These are phyloP conservation scores for Pseudocercospora vitis DNA, from an alignment of 2,329 filamentous ascomycete genomes.

Conservation along the genomic window DNA sequence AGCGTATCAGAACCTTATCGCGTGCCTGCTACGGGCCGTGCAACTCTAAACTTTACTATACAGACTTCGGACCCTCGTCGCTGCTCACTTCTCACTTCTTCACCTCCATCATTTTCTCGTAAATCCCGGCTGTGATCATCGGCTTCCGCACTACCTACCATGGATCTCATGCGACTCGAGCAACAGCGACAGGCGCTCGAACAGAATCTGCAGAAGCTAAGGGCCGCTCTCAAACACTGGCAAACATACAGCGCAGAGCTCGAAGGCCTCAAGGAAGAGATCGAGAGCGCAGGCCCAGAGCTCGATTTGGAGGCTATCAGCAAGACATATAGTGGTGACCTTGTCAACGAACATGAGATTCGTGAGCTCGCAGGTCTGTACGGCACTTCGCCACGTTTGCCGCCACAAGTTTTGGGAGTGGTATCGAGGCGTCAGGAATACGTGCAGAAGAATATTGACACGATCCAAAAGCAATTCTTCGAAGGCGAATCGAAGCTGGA, in stretches of 20 bases:
- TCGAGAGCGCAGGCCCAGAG: conserved; percentile 53
- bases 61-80: too few relatives aligned
- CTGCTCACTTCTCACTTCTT: background rate
- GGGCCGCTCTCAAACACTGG: conserved; percentile 80
- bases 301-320: conserved; percentile 47
- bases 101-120: background rate
- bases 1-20: background rate
- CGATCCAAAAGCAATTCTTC: conserved; percentile 71
- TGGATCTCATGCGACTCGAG: conserved; percentile 66
- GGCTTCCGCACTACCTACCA: conserved; percentile 36
- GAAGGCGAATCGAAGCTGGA: conserved; percentile 68
- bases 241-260: conserved; percentile 90
- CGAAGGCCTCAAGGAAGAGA: conserved; percentile 80
- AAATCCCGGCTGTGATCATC: background rate
- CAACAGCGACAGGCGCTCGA: conserved; percentile 73
- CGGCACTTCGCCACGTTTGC: conserved; percentile 49
- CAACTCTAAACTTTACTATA: background rate
- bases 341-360: conserved; percentile 64
- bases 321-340: conserved; percentile 60
- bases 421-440: conserved; percentile 82
- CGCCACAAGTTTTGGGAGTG: conserved; percentile 64
- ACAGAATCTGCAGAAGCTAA: conserved; percentile 70
- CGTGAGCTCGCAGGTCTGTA: conserved; percentile 54
- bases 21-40: too few relatives aligned
- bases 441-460: conserved; percentile 75